Conservation (phyloP, 2,329 filamentous ascomycete species). For the Xylariaceae sp. region DNA sequence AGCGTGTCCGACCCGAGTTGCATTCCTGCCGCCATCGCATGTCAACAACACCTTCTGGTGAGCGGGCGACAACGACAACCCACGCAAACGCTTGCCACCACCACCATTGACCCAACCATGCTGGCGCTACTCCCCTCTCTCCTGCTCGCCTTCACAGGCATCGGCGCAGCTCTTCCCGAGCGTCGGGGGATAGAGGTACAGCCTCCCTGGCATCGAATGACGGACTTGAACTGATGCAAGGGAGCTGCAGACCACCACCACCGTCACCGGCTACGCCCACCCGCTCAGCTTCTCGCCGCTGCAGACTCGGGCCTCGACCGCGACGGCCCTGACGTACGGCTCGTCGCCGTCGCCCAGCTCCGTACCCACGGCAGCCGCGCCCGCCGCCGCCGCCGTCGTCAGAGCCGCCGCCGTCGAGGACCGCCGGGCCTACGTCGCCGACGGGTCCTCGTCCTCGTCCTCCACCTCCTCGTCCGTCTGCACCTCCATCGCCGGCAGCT, state of each 20-base stretch:
- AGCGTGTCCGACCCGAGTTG: no score
- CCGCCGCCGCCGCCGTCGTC: conserved; percentile 21
- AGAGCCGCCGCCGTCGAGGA: neutral
- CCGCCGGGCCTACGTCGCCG: neutral
- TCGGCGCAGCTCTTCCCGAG: conserved; percentile 6
- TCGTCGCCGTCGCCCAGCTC: conserved; percentile 18
- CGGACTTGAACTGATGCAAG: neutral
- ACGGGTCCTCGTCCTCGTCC: neutral
- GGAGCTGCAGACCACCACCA: conserved; percentile 11
- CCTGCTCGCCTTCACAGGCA: conserved; percentile 1
- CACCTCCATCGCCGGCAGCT: conserved; percentile 17
- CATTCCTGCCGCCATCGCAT: no score
- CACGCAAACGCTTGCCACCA: no score
- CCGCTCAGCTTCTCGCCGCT: conserved; percentile 20
- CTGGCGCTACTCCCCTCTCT: neutral
- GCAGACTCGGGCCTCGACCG: conserved; percentile 11
- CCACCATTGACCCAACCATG: no score
- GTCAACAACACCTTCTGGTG: no score
- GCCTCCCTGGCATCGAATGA: neutral
- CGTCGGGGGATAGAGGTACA: conserved; percentile 2
- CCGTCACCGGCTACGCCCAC: conserved; percentile 21
- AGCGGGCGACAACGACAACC: no score
- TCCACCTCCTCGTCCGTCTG: conserved; percentile 6
- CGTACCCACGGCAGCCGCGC: conserved; percentile 10
- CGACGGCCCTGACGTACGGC: conserved; percentile 18